Percentiles rank a stretch among this genome's conserved stretches.
phyloP scores from a whole-genome alignment of 2,329 filamentous ascomycete genomes.

The Mariannaea elegans region DNA sequence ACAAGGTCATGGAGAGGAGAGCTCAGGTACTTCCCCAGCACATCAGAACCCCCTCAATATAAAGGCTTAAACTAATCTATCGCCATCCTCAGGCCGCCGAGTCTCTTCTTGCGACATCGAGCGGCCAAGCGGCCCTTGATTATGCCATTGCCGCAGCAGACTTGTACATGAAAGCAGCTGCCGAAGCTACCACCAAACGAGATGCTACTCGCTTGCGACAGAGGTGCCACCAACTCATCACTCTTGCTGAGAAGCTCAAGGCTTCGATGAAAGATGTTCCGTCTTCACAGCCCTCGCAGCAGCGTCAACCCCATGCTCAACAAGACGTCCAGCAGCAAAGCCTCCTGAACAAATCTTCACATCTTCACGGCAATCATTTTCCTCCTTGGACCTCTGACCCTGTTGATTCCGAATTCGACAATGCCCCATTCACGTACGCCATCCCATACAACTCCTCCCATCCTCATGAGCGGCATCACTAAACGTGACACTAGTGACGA shows the following conservation, averaged over 20 bases:
- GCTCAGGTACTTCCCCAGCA: conserved; percentile 42
- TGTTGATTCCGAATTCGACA: conserved; percentile 68
- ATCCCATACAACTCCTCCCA: neutral
- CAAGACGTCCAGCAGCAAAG: conserved; percentile 67
- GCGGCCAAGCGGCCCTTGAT: conserved; percentile 68
- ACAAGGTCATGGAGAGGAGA: conserved; percentile 48
- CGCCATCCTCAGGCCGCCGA: conserved; percentile 47
- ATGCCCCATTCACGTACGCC: conserved; percentile 69
- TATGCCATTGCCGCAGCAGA: conserved; percentile 82
- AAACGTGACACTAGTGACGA: conserved; percentile 64
- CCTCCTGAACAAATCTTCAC: conserved; percentile 66
- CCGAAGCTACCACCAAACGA: conserved; percentile 63
- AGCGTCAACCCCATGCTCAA: neutral
- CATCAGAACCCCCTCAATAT: neutral
- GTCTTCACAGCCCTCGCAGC: conserved; percentile 1
- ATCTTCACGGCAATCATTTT: conserved; percentile 83
- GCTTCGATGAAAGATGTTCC: conserved; percentile 20
- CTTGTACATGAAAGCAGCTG: conserved; percentile 80
- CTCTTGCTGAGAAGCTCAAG: conserved; percentile 81
- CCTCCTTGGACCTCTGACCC: conserved; percentile 82
- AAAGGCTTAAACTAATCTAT: neutral
- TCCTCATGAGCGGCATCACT: neutral
- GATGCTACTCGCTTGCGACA: conserved; percentile 74
- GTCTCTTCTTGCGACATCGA: conserved; percentile 46
- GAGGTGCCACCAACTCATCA: conserved; percentile 76